Conservation (phyloP, 2,329 filamentous ascomycete genomes). For the Bretziella fagacearum region DNA sequence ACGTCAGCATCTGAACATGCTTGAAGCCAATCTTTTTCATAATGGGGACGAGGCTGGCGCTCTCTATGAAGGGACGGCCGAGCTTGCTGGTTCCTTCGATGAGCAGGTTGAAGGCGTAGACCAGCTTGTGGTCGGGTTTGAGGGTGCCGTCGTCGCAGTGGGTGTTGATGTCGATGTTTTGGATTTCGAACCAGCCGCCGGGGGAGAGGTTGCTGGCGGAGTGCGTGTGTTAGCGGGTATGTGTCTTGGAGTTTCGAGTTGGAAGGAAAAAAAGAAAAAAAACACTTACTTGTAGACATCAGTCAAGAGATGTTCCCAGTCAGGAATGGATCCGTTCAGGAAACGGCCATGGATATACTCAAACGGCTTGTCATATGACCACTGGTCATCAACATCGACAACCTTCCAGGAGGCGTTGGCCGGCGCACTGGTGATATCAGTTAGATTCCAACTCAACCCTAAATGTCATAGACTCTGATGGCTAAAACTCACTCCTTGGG, state of each 20-base stretch:
- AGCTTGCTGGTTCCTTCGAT: neutral
- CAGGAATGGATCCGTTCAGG: neutral
- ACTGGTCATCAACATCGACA: neutral
- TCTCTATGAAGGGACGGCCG: constrained; percentile 3
- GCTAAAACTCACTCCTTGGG: neutral
- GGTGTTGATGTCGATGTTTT: neutral
- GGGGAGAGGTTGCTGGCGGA: neutral
- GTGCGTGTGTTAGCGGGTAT: neutral
- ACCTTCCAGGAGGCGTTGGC: constrained; percentile 1
- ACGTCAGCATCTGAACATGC: neutral
- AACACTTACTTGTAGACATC: neutral
- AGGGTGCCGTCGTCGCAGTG: neutral
- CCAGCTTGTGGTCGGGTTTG: neutral
- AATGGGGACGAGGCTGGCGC: neutral
- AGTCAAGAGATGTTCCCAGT: neutral
- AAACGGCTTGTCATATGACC: neutral
- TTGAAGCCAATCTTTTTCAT: neutral
- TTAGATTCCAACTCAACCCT: neutral
- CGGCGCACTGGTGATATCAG: neutral
- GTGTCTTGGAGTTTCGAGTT: no score
- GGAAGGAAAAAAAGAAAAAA: neutral
- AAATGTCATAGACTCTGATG: neutral
- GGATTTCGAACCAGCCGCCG: constrained; percentile 4
- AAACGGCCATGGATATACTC: constrained; percentile 1
- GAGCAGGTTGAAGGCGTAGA: neutral